Evolutionary conservation across 257 asterid species (phyloP).

Genomic region (Anisodus acutangulus): DNA sequence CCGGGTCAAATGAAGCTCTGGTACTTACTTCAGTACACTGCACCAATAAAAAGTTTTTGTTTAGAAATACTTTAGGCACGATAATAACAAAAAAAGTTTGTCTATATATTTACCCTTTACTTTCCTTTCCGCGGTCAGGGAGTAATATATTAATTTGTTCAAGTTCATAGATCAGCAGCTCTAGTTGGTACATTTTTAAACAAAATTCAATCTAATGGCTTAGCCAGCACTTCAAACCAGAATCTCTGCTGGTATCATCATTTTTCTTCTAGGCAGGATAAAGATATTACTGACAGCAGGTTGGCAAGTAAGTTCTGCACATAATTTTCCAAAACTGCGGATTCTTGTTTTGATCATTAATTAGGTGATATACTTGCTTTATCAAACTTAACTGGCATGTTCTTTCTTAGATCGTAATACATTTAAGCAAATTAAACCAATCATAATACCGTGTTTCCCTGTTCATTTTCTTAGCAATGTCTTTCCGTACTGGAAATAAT

Average conservation of each 20-base stretch:
- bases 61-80: not conserved
- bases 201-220: not conserved
- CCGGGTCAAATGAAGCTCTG: constrained; percentile 11
- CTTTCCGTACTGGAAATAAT: not conserved
- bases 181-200: not conserved
- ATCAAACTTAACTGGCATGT: not conserved
- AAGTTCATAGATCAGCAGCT: not conserved
- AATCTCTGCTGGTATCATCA: not conserved
- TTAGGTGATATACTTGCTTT: too few species aligned
- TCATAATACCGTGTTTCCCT: not conserved
- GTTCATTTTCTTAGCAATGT: not conserved
- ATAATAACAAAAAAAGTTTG: not conserved
- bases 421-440: not conserved
- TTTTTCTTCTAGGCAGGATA: not conserved
- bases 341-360: too few species aligned
- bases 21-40: constrained; percentile 39
- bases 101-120: not conserved
- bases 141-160: not conserved
- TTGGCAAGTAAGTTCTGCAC: not conserved
- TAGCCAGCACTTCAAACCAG: not conserved
- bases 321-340: not conserved
- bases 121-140: not conserved
- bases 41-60: constrained; percentile 18
- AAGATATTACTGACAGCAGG: not conserved
- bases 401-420: not conserved